phyloP scores from a whole-genome alignment of 257 asterid species.

The Petrea volubilis region DNA sequence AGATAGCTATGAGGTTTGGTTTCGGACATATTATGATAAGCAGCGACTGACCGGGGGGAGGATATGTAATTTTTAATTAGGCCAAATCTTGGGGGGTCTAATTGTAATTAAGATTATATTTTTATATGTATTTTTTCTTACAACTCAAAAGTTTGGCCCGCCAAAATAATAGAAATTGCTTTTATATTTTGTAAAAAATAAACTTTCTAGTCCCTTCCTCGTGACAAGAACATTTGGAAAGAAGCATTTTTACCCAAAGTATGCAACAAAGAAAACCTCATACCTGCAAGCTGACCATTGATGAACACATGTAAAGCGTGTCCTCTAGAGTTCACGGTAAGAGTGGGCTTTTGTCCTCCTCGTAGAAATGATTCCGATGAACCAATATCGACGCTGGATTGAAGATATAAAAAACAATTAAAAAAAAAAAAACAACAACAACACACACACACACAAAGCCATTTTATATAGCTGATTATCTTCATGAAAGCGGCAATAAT shows the following conservation, averaged over 20 bases:
- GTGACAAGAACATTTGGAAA: neutral
- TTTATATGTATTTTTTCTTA: neutral
- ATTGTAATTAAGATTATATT: too few species aligned
- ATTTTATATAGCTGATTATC: too few species aligned
- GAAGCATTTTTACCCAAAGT: neutral
- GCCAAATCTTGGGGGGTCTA: too few species aligned
- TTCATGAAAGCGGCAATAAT: neutral
- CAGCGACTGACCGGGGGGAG: too few species aligned
- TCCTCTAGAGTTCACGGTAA: conserved; percentile 54
- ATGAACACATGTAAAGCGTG: conserved; percentile 60
- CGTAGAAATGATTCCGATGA: conserved; percentile 57
- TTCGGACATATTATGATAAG: too few species aligned
- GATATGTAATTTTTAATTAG: too few species aligned
- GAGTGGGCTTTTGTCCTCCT: conserved; percentile 45
- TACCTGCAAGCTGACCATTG: conserved; percentile 59
- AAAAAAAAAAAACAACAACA: too few species aligned
- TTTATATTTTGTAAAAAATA: too few species aligned
- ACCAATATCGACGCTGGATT: conserved; percentile 49
- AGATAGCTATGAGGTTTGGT: too few species aligned
- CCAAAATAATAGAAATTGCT: too few species aligned
- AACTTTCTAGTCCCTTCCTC: too few species aligned
- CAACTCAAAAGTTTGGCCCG: neutral
- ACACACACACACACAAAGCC: too few species aligned
- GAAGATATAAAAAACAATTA: neutral
- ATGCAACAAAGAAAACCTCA: neutral